Evolutionary conservation across 2,329 filamentous ascomycete genomes (phyloP).

Genomic region (Colletotrichum eleusines): DNA sequence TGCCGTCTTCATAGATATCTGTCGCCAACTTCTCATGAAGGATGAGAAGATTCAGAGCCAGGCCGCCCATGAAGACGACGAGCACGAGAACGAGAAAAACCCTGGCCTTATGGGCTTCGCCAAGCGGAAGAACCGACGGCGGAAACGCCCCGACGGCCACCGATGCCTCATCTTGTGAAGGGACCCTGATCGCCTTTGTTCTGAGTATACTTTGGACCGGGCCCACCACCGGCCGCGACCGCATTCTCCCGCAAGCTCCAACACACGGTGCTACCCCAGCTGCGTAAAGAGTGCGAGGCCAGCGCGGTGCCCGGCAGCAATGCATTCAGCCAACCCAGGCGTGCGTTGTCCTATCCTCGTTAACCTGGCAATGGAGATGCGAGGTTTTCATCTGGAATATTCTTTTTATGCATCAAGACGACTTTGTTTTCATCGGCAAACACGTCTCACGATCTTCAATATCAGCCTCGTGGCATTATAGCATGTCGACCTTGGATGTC

Average conservation of each 20-base stretch:
- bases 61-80: constrained; percentile 54
- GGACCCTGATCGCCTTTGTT: not conserved
- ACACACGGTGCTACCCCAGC: not conserved
- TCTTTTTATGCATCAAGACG: constrained; percentile 10
- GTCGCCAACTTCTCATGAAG: constrained; percentile 83
- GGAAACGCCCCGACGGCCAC: constrained; percentile 46
- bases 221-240: not conserved
- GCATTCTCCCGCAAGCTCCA: not conserved
- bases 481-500: constrained; percentile 9
- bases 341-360: constrained; percentile 8
- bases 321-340: constrained; percentile 9
- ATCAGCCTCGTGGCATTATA: constrained; percentile 2
- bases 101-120: constrained; percentile 52
- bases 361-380: constrained; percentile 9
- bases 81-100: constrained; percentile 58
- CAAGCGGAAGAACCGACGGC: constrained; percentile 49
- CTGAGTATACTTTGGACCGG: not conserved
- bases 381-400: not conserved
- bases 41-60: constrained; percentile 66
- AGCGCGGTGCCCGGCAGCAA: constrained; percentile 10
- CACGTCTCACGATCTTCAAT: constrained; percentile 14
- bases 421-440: constrained; percentile 17
- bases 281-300: not conserved
- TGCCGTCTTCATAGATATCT: constrained; percentile 88
- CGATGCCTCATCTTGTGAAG: constrained; percentile 45